Base-by-base conservation (phyloP, 225 moss, liverwort and hornwort genomes). In the Sphagnum contortum region DNA sequence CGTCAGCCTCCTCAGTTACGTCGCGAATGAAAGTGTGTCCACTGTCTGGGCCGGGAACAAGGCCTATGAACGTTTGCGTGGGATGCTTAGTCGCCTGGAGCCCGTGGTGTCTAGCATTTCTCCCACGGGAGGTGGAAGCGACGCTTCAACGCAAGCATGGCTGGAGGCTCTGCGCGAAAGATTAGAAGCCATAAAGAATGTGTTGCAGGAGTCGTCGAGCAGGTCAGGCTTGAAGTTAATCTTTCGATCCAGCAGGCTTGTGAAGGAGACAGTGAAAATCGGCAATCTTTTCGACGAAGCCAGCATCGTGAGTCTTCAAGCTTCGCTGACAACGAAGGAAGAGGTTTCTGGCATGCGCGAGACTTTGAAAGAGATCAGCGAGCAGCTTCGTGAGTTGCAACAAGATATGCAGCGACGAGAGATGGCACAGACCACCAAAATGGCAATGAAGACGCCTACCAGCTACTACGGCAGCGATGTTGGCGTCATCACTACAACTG, bases 151-250 rank as follows among this genome's bases (percentile, higher is more conserved):
- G 44, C 2, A 0, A 5, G 56, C 0, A 0, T 70, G 70, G 70
- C 70, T 70, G 70, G 5, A 70, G 70, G 3, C 0, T 57, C 64
- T 70, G 5, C 49, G 63, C 63, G 58, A 57, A 12, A 70, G 70
- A 58, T 63, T 70, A 44, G 63, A 70, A 64, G 57, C 0, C 48
- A 4, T 70, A n/a, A 11, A 3, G 48, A 48, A 1, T 4, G 0
- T 70, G 70, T 45, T 70, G 62, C 55, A 56, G 8, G 44, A 2
- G 5, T 57, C 45, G 4, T 5, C 3, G 4, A n/a, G n/a, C n/a
- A n/a, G n/a, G n/a, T 48, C 50, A 2, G 10, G 10, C 12, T 57
- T 62, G 44, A 3, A 5, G 2, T 63, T 29, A 29, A 29, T 29
- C 29, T 29, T 63, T 0, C 44, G 0, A 13, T 70, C 64, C 0